phyloP scores from a whole-genome alignment of 176 grass and related monocot genomes.

The Lolium rigidum region DNA sequence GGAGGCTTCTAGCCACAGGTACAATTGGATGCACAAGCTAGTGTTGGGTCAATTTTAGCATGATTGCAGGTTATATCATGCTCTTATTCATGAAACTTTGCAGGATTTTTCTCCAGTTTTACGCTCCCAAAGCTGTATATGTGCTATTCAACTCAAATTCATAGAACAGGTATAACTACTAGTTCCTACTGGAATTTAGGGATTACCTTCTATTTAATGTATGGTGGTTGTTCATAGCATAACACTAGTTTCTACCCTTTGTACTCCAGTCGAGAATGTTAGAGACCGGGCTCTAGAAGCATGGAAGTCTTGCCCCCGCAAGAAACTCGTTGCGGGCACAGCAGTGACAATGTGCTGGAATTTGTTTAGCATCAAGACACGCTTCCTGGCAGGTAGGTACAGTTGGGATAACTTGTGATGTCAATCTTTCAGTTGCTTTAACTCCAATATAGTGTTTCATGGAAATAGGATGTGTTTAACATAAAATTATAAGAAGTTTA shows the following conservation, averaged over 20 bases:
- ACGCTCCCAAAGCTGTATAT: slow-evolving; percentile 78
- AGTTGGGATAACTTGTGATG: neutral
- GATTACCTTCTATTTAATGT: neutral
- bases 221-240: neutral
- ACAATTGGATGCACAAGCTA: slow-evolving; percentile 21
- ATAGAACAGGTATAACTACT: slow-evolving; percentile 58
- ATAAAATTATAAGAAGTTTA: neutral
- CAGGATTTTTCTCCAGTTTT: slow-evolving; percentile 92
- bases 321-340: slow-evolving; percentile 77
- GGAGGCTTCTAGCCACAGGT: slow-evolving; percentile 75
- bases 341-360: slow-evolving; percentile 86
- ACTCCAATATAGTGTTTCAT: neutral
- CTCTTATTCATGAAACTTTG: slow-evolving; percentile 39
- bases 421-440: neutral
- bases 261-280: slow-evolving; percentile 56
- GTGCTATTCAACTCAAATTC: slow-evolving; percentile 76
- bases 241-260: neutral
- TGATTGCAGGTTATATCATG: slow-evolving; percentile 4
- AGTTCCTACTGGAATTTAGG: slow-evolving; percentile 8
- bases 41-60: neutral
- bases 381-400: slow-evolving; percentile 88
- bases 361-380: slow-evolving; percentile 77
- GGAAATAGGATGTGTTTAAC: neutral
- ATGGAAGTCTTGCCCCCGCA: slow-evolving; percentile 85
- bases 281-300: slow-evolving; percentile 51